Conservation (phyloP, 2,329 filamentous ascomycete species). For the Cladosporium sphaerospermum region DNA sequence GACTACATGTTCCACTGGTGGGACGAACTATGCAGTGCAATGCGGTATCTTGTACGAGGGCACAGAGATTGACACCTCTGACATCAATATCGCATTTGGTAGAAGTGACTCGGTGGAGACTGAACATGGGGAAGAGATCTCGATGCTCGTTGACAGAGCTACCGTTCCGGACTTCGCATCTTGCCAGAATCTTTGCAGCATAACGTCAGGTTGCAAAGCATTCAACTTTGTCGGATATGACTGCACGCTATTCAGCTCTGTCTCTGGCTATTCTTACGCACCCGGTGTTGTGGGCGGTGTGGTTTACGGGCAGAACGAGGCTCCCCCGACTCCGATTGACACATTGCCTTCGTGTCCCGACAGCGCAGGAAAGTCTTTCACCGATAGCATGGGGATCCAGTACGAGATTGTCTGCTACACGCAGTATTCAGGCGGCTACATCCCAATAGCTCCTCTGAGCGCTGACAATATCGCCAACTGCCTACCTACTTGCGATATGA, state of each 20-base stretch:
- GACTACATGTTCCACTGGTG: slow-evolving; percentile 11
- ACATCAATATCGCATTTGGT: neutral
- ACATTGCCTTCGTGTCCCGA: slow-evolving; percentile 17
- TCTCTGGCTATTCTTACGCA: slow-evolving; percentile 20
- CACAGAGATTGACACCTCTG: slow-evolving; percentile 17
- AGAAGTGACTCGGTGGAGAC: neutral
- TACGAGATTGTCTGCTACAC: slow-evolving; percentile 20
- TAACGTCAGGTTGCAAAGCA: slow-evolving; percentile 22
- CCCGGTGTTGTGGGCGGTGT: slow-evolving; percentile 20
- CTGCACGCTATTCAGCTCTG: slow-evolving; percentile 26
- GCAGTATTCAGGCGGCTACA: slow-evolving; percentile 16
- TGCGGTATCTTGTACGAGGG: slow-evolving; percentile 20
- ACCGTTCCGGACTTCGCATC: slow-evolving; percentile 16
- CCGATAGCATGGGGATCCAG: slow-evolving; percentile 14
- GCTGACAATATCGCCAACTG: slow-evolving; percentile 16
- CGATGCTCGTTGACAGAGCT: slow-evolving; percentile 13
- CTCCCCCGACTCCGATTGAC: slow-evolving; percentile 6
- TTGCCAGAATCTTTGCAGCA: slow-evolving; percentile 21
- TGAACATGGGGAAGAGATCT: slow-evolving; percentile 3
- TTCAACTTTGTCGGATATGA: slow-evolving; percentile 24
- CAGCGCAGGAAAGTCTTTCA: slow-evolving; percentile 16
- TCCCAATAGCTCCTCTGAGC: slow-evolving; percentile 13
- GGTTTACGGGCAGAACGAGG: neutral
- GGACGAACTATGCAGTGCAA: slow-evolving; percentile 13
- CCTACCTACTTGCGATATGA: slow-evolving; percentile 17